These are phyloP conservation scores for Oryza meyeriana DNA, from an alignment of 176 grass and related monocot species.

Conservation along the genomic window DNA sequence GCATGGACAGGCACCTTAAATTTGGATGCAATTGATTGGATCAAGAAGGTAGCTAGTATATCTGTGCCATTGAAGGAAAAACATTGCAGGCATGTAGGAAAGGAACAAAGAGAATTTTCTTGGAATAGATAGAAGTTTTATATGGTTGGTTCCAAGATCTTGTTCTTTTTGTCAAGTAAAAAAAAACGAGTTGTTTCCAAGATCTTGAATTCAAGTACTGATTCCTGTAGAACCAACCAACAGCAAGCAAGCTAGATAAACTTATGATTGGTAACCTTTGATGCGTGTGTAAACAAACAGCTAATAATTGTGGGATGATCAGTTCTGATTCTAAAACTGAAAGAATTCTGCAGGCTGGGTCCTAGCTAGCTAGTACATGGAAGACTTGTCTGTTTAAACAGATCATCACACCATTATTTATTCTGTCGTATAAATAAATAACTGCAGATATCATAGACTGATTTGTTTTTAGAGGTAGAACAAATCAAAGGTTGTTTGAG, in stretches of 20 bases:
- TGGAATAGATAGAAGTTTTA: slow-evolving; percentile 24
- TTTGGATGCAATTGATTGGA: slow-evolving; percentile 20
- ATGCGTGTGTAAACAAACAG: neutral
- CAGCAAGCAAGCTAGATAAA: neutral
- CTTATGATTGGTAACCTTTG: slow-evolving; percentile 26
- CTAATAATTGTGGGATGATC: slow-evolving; percentile 10
- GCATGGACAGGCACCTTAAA: neutral
- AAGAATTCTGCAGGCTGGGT: neutral
- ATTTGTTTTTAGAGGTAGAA: neutral
- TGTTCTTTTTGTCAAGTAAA: neutral
- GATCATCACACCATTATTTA: neutral
- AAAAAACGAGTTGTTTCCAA: neutral
- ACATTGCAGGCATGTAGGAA: slow-evolving; percentile 27
- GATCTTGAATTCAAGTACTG: slow-evolving; percentile 31
- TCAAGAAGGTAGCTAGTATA: neutral
- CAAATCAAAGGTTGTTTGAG: slow-evolving; percentile 9
- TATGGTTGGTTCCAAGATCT: slow-evolving; percentile 20
- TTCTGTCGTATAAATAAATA: neutral
- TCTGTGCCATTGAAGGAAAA: slow-evolving; percentile 22
- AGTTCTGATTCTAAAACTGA: neutral
- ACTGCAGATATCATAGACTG: neutral
- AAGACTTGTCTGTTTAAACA: slow-evolving; percentile 11
- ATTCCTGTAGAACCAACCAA: slow-evolving; percentile 18
- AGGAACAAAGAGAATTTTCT: slow-evolving; percentile 41
- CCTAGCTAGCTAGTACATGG: neutral